Conservation (phyloP, 441 rosid genomes). For the Syzygium malaccense region DNA sequence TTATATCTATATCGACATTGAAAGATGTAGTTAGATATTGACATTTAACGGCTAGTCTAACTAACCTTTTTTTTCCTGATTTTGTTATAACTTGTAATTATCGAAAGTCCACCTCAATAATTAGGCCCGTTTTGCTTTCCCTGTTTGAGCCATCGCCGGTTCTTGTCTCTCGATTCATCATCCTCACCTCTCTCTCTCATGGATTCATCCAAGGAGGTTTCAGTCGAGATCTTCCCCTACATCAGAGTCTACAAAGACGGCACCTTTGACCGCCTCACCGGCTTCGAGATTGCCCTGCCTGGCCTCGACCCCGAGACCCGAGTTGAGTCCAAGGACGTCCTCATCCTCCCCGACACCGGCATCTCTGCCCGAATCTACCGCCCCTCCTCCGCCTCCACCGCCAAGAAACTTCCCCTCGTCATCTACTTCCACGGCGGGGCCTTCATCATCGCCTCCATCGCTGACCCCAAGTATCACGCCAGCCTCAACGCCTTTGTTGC, state of each 20-base stretch:
- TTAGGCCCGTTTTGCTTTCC: not conserved
- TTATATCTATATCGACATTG: not conserved
- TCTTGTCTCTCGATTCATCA: not conserved
- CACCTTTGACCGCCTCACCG: conserved; percentile 44
- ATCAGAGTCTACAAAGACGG: conserved; percentile 53
- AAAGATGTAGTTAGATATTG: not conserved
- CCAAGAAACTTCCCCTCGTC: conserved; percentile 51
- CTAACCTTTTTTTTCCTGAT: not conserved
- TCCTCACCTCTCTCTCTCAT: not conserved
- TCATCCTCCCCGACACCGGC: conserved; percentile 31
- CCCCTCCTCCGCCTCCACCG: conserved; percentile 15
- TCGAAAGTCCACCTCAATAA: not conserved
- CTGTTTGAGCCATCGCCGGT: not conserved
- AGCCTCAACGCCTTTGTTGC: conserved; percentile 49
- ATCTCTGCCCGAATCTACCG: conserved; percentile 53
- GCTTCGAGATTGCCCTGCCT: conserved; percentile 38
- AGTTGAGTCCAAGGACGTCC: conserved; percentile 60
- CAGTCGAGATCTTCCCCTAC: conserved; percentile 52
- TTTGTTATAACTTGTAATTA: not conserved
- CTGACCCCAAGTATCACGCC: conserved; percentile 52
- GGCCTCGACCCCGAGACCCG: conserved; percentile 51
- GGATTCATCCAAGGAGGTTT: conserved; percentile 24
- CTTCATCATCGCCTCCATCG: conserved; percentile 43
- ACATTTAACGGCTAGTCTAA: not conserved
- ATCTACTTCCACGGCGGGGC: conserved; percentile 82